Conservation (phyloP, 768 basidiomycete genomes). For the Hysterangium stoloniferum region DNA sequence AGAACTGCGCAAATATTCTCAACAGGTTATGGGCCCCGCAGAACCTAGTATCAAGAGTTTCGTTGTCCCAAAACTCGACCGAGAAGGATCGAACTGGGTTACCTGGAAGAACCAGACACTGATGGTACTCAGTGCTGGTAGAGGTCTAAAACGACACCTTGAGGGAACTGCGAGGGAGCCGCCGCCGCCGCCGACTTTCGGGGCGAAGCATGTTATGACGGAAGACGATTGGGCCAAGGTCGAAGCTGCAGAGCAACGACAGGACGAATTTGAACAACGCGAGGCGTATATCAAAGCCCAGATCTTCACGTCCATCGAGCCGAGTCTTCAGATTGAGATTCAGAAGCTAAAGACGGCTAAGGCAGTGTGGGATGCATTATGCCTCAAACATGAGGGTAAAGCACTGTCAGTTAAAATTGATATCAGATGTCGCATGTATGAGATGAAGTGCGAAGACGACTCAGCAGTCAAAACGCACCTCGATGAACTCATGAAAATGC, state of each 20-base stretch:
- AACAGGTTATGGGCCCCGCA: constrained; percentile 17
- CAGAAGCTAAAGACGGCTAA: not conserved
- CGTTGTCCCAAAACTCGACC: not conserved
- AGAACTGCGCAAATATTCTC: no score
- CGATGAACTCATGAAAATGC: constrained; percentile 11
- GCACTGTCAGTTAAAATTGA: constrained; percentile 11
- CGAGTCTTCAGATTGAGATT: constrained; percentile 11
- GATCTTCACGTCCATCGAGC: constrained; percentile 11
- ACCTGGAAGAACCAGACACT: not conserved
- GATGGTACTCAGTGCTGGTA: not conserved
- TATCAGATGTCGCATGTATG: constrained; percentile 9
- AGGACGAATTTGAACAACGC: constrained; percentile 8
- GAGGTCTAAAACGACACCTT: constrained; percentile 11
- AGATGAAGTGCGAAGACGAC: constrained; percentile 11
- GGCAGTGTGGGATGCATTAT: constrained; percentile 12
- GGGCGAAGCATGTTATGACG: not conserved
- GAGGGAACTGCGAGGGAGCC: constrained; percentile 12
- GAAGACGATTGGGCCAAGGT: constrained; percentile 5
- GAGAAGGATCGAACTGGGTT: not conserved
- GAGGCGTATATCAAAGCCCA: constrained; percentile 7
- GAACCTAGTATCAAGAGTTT: not conserved
- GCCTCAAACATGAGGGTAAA: constrained; percentile 10
- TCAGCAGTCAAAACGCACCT: constrained; percentile 12
- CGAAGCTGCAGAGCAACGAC: constrained; percentile 11
- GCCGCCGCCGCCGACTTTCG: not conserved